Percentiles rank a stretch among this genome's conserved stretches.
Conservation (phyloP, 352 stramenopile species). For the Phytophthora sp. region DNA sequence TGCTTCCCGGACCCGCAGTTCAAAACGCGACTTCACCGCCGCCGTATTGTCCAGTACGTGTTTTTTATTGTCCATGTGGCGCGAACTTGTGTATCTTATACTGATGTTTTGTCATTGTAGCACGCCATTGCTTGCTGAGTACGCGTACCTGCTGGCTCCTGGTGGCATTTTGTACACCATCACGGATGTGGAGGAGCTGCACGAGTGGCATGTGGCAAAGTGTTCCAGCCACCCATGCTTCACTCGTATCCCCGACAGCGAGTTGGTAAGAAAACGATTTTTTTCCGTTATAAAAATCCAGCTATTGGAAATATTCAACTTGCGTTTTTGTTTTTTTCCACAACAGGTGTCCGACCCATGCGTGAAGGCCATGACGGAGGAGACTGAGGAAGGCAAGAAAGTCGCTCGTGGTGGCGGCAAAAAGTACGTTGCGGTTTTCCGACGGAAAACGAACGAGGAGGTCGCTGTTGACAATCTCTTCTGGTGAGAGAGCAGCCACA, state of each 20-base stretch:
- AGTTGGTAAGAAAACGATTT: slow-evolving; percentile 67
- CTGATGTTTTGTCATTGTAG: slow-evolving; percentile 38
- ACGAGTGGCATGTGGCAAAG: slow-evolving; percentile 98
- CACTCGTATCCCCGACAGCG: slow-evolving; percentile 84
- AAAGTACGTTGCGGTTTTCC: slow-evolving; percentile 90
- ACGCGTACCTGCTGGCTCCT: slow-evolving; percentile 95
- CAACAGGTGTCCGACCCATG: slow-evolving; percentile 89
- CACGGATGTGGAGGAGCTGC: slow-evolving; percentile 98
- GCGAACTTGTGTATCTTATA: slow-evolving; percentile 6
- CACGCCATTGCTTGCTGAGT: slow-evolving; percentile 95
- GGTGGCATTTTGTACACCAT: slow-evolving; percentile 97
- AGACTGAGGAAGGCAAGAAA: slow-evolving; percentile 99
- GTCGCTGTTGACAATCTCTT: slow-evolving; percentile 70
- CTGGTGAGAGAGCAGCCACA: slow-evolving; percentile 47
- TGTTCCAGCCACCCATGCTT: slow-evolving; percentile 95
- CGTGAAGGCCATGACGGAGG: slow-evolving; percentile 94
- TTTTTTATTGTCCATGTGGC: no score
- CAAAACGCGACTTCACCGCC: slow-evolving; percentile 97
- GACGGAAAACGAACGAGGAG: slow-evolving; percentile 67
- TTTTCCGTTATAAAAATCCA: background rate
- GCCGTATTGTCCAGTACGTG: slow-evolving; percentile 91
- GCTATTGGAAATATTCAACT: background rate
- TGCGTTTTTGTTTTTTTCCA: background rate
- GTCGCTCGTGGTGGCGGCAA: slow-evolving; percentile 90
- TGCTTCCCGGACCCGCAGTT: slow-evolving; percentile 99